Percentiles rank a stretch among this genome's conserved stretches.
Evolutionary conservation across 2,329 filamentous ascomycete genomes (phyloP).

Genomic region (Trichoderma guizhouense): DNA sequence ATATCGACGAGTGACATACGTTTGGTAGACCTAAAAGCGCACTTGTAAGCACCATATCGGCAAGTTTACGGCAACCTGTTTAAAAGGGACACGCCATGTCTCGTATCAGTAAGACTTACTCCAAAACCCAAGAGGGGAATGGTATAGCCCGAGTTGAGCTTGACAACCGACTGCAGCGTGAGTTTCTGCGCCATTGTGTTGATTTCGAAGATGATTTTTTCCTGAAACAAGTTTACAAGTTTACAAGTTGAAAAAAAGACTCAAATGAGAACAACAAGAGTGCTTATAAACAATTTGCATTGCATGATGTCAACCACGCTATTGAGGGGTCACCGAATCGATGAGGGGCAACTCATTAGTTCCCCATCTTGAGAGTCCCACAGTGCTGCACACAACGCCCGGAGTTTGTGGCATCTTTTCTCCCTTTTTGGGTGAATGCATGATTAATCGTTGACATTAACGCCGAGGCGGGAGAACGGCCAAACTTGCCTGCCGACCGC

Average conservation of each 20-base stretch:
- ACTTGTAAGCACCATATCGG: background rate
- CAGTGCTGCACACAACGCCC: background rate
- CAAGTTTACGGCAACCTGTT: background rate
- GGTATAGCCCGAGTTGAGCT: conserved; percentile 53
- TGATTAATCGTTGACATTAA: background rate
- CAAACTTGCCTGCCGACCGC: background rate
- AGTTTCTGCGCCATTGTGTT: conserved; percentile 45
- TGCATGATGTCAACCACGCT: conserved; percentile 7
- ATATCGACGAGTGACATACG: conserved; percentile 35
- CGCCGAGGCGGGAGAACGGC: background rate
- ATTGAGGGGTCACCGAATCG: background rate
- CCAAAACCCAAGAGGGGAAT: conserved; percentile 53
- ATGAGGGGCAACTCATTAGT: background rate
- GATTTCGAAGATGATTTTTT: background rate
- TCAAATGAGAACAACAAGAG: background rate
- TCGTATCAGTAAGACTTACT: conserved; percentile 35
- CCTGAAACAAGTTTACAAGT: background rate
- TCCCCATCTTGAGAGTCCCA: background rate
- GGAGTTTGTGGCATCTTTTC: background rate
- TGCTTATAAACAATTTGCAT: background rate
- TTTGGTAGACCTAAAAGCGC: conserved; percentile 47
- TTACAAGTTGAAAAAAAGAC: background rate
- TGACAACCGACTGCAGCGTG: conserved; percentile 45
- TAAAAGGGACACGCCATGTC: background rate
- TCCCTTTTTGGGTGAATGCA: background rate